These are phyloP conservation scores for Umbelopsis vinacea DNA, from an alignment of 192 early-diverging fungal genomes.

Conservation along the genomic window DNA sequence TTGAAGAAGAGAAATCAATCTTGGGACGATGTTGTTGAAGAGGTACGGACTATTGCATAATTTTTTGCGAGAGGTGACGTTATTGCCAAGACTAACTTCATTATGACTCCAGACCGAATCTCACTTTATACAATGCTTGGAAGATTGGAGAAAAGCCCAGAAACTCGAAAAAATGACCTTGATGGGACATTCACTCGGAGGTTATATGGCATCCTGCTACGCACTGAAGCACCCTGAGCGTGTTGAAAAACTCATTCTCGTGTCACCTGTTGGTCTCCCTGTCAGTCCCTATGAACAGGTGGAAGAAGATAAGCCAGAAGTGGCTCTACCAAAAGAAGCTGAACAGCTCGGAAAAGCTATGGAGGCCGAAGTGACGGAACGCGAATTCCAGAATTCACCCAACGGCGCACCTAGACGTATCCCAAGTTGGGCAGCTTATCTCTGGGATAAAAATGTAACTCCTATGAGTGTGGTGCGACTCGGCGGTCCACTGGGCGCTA, in stretches of 20 bases:
- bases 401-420: conserved; percentile 27
- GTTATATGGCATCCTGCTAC: conserved; percentile 85
- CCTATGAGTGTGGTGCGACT: conserved; percentile 81
- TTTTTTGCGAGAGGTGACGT: too few species aligned
- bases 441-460: conserved; percentile 82
- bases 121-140: conserved; percentile 91
- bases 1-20: conserved; percentile 34
- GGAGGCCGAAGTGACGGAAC: conserved; percentile 33
- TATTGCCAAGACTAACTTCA: too few species aligned
- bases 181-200: conserved; percentile 85
- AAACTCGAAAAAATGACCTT: conserved; percentile 85
- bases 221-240: conserved; percentile 85
- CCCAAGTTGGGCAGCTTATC: conserved; percentile 47
- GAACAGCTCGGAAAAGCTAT: conserved; percentile 26
- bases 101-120: conserved; percentile 56
- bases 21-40: conserved; percentile 54
- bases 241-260: conserved; percentile 86
- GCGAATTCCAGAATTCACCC: conserved; percentile 12
- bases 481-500: conserved; percentile 77
- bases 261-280: conserved; percentile 84
- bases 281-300: conserved; percentile 51
- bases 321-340: conserved; percentile 37
- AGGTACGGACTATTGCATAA: conserved; percentile 31
- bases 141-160: conserved; percentile 81
- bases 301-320: conserved; percentile 27